Evolutionary conservation across 495 filamentous ascomycete species (phyloP), one percentile per base, ranked within the genome.

Genomic region (Neurospora sp.): DNA sequence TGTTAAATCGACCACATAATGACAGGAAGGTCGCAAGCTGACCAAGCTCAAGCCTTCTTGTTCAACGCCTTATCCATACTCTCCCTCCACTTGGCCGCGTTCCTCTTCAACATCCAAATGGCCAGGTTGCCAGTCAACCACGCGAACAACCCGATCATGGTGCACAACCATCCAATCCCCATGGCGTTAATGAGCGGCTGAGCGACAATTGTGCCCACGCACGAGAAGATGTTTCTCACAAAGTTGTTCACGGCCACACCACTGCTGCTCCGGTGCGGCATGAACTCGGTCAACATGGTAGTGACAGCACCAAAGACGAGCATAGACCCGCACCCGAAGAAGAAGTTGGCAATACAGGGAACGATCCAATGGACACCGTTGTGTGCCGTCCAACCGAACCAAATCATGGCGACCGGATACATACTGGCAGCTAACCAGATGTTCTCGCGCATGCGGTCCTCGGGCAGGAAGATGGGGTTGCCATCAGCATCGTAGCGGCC

Each of bases 391-490:
- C 85, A 87, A 18, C 86, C 90, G 77, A 89, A 93, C 88, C 80
- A 91, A 82, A 80, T 86, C 86, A 84, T 86, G 42, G 92, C 92
- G 84, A 77, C 82, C 0, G 95, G 94, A 76, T 93, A 97, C 42
- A 97, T 72, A 14, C 91, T 81, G 1, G 91, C 91, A 9, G 92
- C 93, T 2, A 97, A 80, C 91, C 90, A 96, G 4, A 93, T 93
- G 76, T 98, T 98, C 75, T 97, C 91, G 20, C 89, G 84, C 91
- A 97, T 93, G 5, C 95, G 88, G 79, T 98, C 95, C 83, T 97
- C 95, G 0, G 95, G 95, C 1, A 87, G 84, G 79, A 89, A 93
- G 20, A 93, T 84, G 44, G 93, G 83, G 71, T 88, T 90, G 20
- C 92, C 92, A 20, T 89, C 83, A 38, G 87, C 86, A 74, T 95